Base-by-base conservation (phyloP, 1,284 basidiomycete genomes). In the Apiotrichum porosum region DNA sequence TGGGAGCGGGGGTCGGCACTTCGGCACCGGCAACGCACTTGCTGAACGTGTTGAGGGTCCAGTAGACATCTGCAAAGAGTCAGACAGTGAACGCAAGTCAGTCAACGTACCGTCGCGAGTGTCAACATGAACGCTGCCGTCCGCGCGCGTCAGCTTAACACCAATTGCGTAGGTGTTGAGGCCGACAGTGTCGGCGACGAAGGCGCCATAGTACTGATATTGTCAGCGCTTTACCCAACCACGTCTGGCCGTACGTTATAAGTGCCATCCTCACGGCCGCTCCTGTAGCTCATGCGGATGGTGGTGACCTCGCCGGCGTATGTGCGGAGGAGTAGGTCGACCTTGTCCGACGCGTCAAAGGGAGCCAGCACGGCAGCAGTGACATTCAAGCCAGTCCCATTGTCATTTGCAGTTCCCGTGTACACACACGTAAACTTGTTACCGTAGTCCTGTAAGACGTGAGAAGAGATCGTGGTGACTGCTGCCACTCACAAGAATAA, bases 281-380 rank as follows among this genome's bases (percentile, higher is more conserved):
- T 6, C 3, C 38, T 21, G 44, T 47, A 57, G 12, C n/a, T 19
- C 0, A 47, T 52, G 10, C 23, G 28, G 18, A 57, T 30, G n/a
- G 38, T 26, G 4, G 21, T 18, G 13, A 42, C 47, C 1, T 17
- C 28, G 23, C 44, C 49, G 4, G 39, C 23, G 1, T 22, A 26
- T 12, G 32, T 41, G 24, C 38, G 28, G 17, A 45, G 42, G n/a
- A 54, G 17, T 15, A 57, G n/a, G 6, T 49, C 49, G 13, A 56
- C 54, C 9, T 37, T 37, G 46, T 56, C 52, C n/a, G 15, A 36
- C 3, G 43, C 24, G 33, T 42, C 41, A 41, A 50, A 53, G 5
- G 51, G 51, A 8, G 38, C 51, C 14, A 47, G 51, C 9, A 56
- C 51, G 13, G 39, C 47, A 19, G 47, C 35, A 10, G 54, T 56